Base-by-base conservation (phyloP, 2,329 filamentous ascomycete genomes). In the Pyrenochaeta sp. region DNA sequence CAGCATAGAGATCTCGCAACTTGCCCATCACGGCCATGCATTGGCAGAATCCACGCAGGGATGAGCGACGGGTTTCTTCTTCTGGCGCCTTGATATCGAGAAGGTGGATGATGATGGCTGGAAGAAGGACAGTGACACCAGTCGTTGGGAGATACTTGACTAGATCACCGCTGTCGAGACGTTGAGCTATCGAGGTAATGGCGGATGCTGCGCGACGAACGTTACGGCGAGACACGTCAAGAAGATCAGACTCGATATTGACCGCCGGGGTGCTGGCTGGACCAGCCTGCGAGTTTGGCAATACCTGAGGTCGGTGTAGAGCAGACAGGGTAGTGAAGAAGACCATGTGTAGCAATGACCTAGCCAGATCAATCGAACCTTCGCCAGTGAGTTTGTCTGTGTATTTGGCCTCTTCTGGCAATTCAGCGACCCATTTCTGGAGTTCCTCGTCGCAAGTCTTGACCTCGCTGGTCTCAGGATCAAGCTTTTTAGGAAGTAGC, bases 1-100 rank as follows among this genome's bases (percentile, higher is more conserved):
- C 91, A 0, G 91, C 86, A 63, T 97, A 96, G 20, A 91, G 89
- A 63, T 96, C 90, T 24, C 91, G 85, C 13, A 97, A 80, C 52
- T 87, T 87, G 67, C 91, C 86, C 78, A 96, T 88, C 46, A 96
- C 90, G 32, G 86, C 83, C 90, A 96, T 96, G 74, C 93, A 96
- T 67, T 91, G 87, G 58, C 87, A 88, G 75, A 96, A 96, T 14
- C 90, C 89, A 44, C 86, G 83, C 17, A 91, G 81, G 32, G 89
- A 91, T 28, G 83, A 80, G 47, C 88, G 82, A 13, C 90, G 84
- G 3, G 87, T 85, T 41, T 85, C 82, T 11, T 84, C 82, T 40
- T 89, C 84, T 4, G 85, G 86, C 22, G 89, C 90, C 69, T 95
- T 96, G 80, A 96, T 93, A 68, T 96, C 90, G 6, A 96, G 81